A percentile compares a stretch with the other conserved stretches of the same genome.
phyloP scores from a whole-genome alignment of 176 grass and related monocot species.

The Dendrocalamus sinicus region DNA sequence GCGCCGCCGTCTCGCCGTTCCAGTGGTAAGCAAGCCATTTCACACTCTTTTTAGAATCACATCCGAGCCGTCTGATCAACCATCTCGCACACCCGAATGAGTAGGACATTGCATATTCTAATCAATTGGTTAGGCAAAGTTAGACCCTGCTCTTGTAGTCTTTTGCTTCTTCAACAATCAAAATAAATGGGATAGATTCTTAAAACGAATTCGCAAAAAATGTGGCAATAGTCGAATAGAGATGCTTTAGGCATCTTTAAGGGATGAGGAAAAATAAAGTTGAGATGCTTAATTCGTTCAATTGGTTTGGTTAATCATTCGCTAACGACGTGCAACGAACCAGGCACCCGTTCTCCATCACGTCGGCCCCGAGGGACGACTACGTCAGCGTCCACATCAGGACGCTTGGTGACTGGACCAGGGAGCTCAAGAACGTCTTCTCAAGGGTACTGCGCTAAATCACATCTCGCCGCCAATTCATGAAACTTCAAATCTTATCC shows the following conservation, averaged over 20 bases:
- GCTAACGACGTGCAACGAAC: background rate
- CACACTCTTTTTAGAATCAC: background rate
- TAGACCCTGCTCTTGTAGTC: too few relatives aligned
- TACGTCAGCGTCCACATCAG: constrained; percentile 94
- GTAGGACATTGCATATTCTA: background rate
- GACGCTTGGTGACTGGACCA: constrained; percentile 90
- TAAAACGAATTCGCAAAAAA: too few relatives aligned
- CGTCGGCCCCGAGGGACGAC: constrained; percentile 82
- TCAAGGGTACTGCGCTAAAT: constrained; percentile 41
- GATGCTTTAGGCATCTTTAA: background rate
- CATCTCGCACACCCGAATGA: too few relatives aligned
- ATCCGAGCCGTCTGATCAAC: too few relatives aligned
- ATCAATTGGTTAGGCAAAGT: background rate
- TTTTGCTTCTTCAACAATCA: too few relatives aligned
- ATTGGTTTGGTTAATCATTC: background rate
- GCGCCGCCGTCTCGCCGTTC: constrained; percentile 89
- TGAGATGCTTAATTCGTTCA: background rate
- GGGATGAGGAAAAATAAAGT: too few relatives aligned
- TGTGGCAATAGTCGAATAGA: background rate
- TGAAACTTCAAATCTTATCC: background rate
- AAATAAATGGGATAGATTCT: too few relatives aligned
- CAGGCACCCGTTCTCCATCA: constrained; percentile 99
- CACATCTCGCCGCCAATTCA: background rate
- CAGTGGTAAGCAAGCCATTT: constrained; percentile 57
- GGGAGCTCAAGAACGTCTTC: constrained; percentile 90